Evolutionary conservation across 2,329 filamentous ascomycete species (phyloP).

Genomic region (Pleurostoma richardsiae): DNA sequence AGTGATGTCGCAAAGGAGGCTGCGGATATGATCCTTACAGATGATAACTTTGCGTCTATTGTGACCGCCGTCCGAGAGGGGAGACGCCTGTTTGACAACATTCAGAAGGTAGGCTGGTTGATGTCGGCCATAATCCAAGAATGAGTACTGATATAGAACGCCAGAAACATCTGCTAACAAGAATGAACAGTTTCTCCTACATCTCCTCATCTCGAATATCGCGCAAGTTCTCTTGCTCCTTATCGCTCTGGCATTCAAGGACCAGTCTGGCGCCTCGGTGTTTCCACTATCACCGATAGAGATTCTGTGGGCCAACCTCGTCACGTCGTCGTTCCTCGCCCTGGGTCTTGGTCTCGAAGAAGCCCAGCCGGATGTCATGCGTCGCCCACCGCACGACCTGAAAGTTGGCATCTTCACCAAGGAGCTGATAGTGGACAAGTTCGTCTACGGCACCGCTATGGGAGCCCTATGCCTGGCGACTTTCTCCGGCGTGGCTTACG

Average conservation of each 20-base stretch:
- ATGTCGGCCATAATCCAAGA: no score
- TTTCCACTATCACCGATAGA: constrained; percentile 69
- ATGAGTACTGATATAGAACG: no score
- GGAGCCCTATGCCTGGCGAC: constrained; percentile 55
- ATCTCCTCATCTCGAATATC: constrained; percentile 65
- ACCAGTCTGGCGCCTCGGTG: constrained; percentile 51
- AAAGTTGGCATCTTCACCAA: constrained; percentile 56
- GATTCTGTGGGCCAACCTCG: constrained; percentile 72
- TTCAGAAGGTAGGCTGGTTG: constrained; percentile 56
- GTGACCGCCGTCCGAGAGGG: constrained; percentile 69
- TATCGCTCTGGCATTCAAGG: constrained; percentile 65
- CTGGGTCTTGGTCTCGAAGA: constrained; percentile 69
- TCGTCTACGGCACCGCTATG: constrained; percentile 61
- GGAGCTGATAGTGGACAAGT: constrained; percentile 62
- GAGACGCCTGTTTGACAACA: constrained; percentile 65
- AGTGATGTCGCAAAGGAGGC: constrained; percentile 76
- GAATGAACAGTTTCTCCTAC: constrained; percentile 50
- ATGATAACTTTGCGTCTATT: constrained; percentile 84
- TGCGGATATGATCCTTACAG: constrained; percentile 81
- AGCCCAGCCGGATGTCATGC: constrained; percentile 62
- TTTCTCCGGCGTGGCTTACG: constrained; percentile 57
- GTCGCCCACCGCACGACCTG: constrained; percentile 58
- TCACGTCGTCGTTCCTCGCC: constrained; percentile 67
- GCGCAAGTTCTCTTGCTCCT: constrained; percentile 65
- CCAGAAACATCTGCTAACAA: neutral